These are phyloP conservation scores for Lactarius deliciosus DNA, from an alignment of 768 basidiomycete genomes.

Conservation along the genomic window DNA sequence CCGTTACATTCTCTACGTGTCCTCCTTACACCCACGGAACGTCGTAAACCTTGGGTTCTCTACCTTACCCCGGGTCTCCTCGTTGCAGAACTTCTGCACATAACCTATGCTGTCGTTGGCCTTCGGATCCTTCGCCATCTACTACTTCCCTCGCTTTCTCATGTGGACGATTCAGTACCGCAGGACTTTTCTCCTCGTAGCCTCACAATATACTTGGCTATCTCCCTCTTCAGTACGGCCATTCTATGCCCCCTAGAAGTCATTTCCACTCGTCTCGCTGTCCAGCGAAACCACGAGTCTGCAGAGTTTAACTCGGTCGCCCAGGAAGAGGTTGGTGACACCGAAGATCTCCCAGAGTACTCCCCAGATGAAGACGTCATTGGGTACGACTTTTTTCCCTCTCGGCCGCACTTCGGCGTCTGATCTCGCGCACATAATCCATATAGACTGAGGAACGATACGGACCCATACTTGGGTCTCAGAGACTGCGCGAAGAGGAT, in stretches of 20 bases:
- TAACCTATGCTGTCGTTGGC: slow-evolving; percentile 47
- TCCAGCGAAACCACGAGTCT: slow-evolving; percentile 81
- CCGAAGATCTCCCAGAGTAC: slow-evolving; percentile 59
- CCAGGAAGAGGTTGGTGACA: slow-evolving; percentile 70
- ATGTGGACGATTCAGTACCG: slow-evolving; percentile 35
- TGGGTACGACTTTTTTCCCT: slow-evolving; percentile 49
- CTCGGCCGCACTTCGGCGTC: neutral
- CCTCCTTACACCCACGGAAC: slow-evolving; percentile 80
- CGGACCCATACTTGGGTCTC: slow-evolving; percentile 75
- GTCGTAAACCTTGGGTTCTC: slow-evolving; percentile 72
- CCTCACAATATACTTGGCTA: slow-evolving; percentile 53
- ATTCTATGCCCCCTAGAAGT: slow-evolving; percentile 79
- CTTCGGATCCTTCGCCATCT: slow-evolving; percentile 48
- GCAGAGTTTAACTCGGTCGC: slow-evolving; percentile 71
- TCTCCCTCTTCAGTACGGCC: slow-evolving; percentile 55
- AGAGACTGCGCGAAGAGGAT: slow-evolving; percentile 76
- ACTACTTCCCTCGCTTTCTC: slow-evolving; percentile 56
- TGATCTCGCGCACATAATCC: slow-evolving; percentile 5
- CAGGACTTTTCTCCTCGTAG: slow-evolving; percentile 50
- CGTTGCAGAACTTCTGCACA: slow-evolving; percentile 43
- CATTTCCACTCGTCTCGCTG: slow-evolving; percentile 71
- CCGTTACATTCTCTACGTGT: slow-evolving; percentile 59
- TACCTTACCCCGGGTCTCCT: slow-evolving; percentile 75
- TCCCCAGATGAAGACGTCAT: slow-evolving; percentile 79
- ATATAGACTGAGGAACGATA: slow-evolving; percentile 55